A percentile compares a stretch with the other conserved stretches of the same genome.
Conservation (phyloP, 106 monocot genomes). For the Dioscorea alata region DNA sequence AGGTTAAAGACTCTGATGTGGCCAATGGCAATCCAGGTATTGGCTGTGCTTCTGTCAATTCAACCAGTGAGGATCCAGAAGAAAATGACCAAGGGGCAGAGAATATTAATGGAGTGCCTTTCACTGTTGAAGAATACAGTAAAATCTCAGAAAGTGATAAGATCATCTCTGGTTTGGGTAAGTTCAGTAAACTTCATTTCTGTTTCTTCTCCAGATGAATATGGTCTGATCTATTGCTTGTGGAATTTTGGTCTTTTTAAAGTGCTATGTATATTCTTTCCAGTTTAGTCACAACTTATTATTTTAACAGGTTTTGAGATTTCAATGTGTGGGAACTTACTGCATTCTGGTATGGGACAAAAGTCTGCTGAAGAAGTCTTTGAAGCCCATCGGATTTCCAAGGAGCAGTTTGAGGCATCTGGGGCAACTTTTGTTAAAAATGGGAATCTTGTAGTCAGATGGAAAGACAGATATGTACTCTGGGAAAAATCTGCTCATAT, state of each 20-base stretch:
- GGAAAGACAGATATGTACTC: constrained; percentile 50
- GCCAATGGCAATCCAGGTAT: constrained; percentile 5
- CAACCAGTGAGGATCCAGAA: constrained; percentile 11
- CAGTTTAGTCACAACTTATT: background rate
- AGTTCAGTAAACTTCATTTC: background rate
- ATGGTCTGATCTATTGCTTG: background rate
- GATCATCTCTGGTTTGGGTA: background rate
- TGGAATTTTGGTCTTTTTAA: background rate
- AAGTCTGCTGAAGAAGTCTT: constrained; percentile 64
- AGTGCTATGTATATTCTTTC: too few relatives aligned
- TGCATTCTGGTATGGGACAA: constrained; percentile 60
- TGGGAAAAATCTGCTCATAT: constrained; percentile 72
- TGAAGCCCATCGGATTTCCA: constrained; percentile 54
- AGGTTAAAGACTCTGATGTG: constrained; percentile 7
- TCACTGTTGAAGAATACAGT: background rate
- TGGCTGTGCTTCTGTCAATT: constrained; percentile 7
- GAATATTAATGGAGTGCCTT: background rate
- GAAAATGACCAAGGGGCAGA: constrained; percentile 2
- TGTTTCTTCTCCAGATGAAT: background rate
- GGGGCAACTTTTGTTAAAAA: constrained; percentile 65
- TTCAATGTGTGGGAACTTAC: constrained; percentile 77
- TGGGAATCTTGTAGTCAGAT: constrained; percentile 73
- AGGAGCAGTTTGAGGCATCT: constrained; percentile 61
- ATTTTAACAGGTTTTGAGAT: constrained; percentile 63
- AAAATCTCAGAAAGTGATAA: background rate